These are phyloP conservation scores for Castanea mollissima DNA, from an alignment of 306 rosid species.

Conservation along the genomic window DNA sequence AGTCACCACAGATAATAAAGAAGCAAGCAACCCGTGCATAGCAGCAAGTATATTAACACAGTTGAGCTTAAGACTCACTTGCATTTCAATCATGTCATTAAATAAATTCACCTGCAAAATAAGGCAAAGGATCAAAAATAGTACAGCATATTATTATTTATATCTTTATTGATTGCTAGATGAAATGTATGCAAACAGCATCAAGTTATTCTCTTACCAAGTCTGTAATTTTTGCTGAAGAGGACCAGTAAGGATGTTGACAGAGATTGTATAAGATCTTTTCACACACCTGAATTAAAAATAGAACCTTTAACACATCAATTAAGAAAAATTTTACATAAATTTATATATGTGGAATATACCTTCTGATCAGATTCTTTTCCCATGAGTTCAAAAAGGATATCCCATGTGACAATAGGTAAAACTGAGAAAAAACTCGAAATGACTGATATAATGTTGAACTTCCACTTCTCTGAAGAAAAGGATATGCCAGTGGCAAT, in stretches of 20 bases:
- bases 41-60: slow-evolving; percentile 50
- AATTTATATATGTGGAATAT: slow-evolving; percentile 13
- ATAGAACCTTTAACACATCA: background rate
- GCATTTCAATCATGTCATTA: slow-evolving; percentile 47
- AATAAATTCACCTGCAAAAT: slow-evolving; percentile 58
- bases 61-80: slow-evolving; percentile 56
- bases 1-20: slow-evolving; percentile 49
- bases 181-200: slow-evolving; percentile 3
- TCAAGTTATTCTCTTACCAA: slow-evolving; percentile 53
- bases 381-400: slow-evolving; percentile 57
- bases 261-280: slow-evolving; percentile 61
- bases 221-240: slow-evolving; percentile 50
- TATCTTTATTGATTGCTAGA: background rate
- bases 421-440: slow-evolving; percentile 67
- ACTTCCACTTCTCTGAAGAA: slow-evolving; percentile 63
- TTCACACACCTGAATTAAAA: slow-evolving; percentile 59
- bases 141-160: background rate
- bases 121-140: slow-evolving; percentile 10
- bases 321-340: slow-evolving; percentile 8
- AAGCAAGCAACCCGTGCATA: slow-evolving; percentile 50
- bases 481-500: slow-evolving; percentile 35
- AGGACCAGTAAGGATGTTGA: slow-evolving; percentile 69
- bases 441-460: slow-evolving; percentile 59
- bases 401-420: slow-evolving; percentile 59
- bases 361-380: slow-evolving; percentile 75